phyloP scores from a whole-genome alignment of 1,284 basidiomycete species.

The Inonotus hispidus region DNA sequence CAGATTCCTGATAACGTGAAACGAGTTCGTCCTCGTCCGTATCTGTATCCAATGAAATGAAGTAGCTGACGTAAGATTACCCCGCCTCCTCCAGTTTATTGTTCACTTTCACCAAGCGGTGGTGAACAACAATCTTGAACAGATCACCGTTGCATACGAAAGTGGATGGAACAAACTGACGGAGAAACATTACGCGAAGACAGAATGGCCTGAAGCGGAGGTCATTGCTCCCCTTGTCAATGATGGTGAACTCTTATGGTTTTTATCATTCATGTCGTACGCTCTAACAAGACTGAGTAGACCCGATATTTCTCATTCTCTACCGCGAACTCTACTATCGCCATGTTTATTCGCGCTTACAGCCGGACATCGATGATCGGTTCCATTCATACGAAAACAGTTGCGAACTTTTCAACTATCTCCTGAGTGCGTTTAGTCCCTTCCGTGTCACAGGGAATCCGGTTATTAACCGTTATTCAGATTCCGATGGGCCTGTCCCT shows the following conservation, averaged over 20 bases:
- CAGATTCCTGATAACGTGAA: constrained; percentile 80
- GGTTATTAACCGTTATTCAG: constrained; percentile 32
- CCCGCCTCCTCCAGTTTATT: constrained; percentile 62
- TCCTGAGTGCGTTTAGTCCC: constrained; percentile 52
- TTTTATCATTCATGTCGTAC: neutral
- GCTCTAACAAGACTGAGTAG: constrained; percentile 33
- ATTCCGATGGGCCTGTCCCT: constrained; percentile 89
- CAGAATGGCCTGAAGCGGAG: constrained; percentile 98
- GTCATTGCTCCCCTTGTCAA: constrained; percentile 90
- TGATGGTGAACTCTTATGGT: constrained; percentile 55
- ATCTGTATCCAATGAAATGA: neutral
- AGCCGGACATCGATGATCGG: constrained; percentile 94
- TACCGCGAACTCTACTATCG: constrained; percentile 94
- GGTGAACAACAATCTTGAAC: constrained; percentile 78
- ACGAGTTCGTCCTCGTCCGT: constrained; percentile 42
- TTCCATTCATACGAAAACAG: constrained; percentile 99
- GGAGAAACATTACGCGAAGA: constrained; percentile 90
- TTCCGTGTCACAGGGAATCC: constrained; percentile 11
- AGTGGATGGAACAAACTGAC: constrained; percentile 96
- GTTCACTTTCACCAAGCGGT: constrained; percentile 89
- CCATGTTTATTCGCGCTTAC: constrained; percentile 93
- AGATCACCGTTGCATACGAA: constrained; percentile 91
- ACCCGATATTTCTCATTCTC: constrained; percentile 92
- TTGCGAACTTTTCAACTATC: constrained; percentile 96
- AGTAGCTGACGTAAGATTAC: neutral